phyloP scores from a whole-genome alignment of 1,139 yeast genomes.

The Yamadazyma buinensis region DNA sequence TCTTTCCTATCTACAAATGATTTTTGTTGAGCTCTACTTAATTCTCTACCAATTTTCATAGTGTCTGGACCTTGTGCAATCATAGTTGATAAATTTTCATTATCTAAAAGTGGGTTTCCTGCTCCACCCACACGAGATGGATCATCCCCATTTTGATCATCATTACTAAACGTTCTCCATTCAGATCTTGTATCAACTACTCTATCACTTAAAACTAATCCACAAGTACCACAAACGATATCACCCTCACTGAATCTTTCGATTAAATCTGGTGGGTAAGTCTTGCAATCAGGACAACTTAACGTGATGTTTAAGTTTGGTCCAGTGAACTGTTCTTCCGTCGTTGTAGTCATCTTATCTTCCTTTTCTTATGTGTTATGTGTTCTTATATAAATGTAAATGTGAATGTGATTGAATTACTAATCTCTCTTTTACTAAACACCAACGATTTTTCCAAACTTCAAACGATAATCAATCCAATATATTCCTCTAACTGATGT shows the following conservation, averaged over 20 bases:
- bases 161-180: conserved; percentile 97
- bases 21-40: conserved; percentile 84
- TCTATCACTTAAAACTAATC: conserved; percentile 85
- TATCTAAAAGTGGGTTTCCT: conserved; percentile 88
- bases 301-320: conserved; percentile 85
- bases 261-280: conserved; percentile 90
- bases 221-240: conserved; percentile 96
- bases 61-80: conserved; percentile 84
- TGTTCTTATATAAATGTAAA: no score
- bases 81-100: conserved; percentile 89
- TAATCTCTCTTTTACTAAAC: no score
- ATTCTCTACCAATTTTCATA: conserved; percentile 74
- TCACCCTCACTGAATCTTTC: conserved; percentile 97
- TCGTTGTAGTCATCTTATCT: conserved; percentile 3
- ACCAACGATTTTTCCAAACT: no score
- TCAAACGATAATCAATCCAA: background rate
- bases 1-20: conserved; percentile 85
- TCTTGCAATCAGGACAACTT: conserved; percentile 94
- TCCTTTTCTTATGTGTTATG: background rate
- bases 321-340: conserved; percentile 38
- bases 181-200: conserved; percentile 95
- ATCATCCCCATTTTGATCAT: conserved; percentile 96
- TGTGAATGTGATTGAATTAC: no score
- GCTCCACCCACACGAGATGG: conserved; percentile 99
- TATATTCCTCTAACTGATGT: background rate